phyloP scores from a whole-genome alignment of 331 rosid genomes.

The Quercus phellos region DNA sequence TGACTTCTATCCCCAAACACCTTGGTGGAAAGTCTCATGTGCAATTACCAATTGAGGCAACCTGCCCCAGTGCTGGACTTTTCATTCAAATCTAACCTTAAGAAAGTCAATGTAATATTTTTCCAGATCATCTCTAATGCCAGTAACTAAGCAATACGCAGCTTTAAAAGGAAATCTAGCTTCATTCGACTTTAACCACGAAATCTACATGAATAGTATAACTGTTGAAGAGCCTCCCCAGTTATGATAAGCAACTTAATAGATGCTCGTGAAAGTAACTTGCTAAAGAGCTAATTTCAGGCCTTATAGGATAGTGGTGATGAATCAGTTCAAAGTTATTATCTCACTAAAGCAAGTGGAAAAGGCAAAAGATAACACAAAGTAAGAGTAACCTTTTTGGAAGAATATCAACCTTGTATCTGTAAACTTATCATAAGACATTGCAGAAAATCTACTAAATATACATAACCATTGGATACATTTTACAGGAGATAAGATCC shows the following conservation, averaged over 20 bases:
- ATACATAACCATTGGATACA: constrained; percentile 14
- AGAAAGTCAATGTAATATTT: background rate
- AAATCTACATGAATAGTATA: background rate
- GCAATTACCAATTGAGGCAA: too few species aligned
- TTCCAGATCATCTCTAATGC: background rate
- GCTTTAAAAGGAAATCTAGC: background rate
- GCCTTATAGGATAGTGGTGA: background rate
- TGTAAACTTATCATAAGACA: background rate
- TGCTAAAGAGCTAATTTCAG: background rate
- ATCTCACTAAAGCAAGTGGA: background rate
- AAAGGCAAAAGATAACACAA: background rate
- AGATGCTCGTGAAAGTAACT: background rate
- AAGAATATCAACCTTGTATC: background rate
- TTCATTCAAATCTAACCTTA: background rate
- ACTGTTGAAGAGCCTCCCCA: background rate
- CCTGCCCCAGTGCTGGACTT: too few species aligned
- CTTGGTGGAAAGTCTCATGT: too few species aligned
- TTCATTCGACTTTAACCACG: background rate
- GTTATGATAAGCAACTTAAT: background rate
- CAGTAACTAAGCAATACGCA: background rate
- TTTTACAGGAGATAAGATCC: background rate
- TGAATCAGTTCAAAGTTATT: background rate
- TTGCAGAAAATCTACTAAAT: constrained; percentile 3
- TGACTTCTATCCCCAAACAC: too few species aligned
- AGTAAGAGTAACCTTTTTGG: background rate